These are phyloP conservation scores for Parathielavia hyrcaniae DNA, from an alignment of 495 filamentous ascomycete genomes.

Conservation along the genomic window DNA sequence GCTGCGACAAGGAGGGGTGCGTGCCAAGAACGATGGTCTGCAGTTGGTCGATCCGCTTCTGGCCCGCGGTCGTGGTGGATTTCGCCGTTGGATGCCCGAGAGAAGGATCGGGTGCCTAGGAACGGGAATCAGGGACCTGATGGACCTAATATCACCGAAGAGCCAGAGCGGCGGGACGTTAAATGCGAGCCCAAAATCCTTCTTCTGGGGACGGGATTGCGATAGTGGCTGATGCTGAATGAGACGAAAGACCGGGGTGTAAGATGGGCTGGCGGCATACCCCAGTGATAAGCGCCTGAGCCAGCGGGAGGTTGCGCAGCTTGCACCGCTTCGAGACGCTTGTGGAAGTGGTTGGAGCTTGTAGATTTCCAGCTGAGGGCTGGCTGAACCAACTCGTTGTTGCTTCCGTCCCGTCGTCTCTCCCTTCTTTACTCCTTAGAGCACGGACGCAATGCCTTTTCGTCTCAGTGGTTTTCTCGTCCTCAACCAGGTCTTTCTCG, in stretches of 20 bases:
- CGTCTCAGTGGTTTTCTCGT: neutral
- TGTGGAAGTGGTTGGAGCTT: no score
- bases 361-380: no score
- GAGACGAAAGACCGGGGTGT: neutral
- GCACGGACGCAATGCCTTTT: no score
- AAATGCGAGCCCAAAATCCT: constrained; percentile 8
- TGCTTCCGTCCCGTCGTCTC: no score
- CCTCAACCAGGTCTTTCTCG: neutral
- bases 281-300: neutral
- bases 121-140: neutral
- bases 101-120: neutral
- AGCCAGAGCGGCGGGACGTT: neutral
- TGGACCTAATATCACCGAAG: neutral
- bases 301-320: neutral
- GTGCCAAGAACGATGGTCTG: constrained; percentile 13
- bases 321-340: no score
- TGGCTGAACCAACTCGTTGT: no score
- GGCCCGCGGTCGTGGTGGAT: neutral
- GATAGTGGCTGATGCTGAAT: constrained; percentile 3
- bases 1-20: constrained; percentile 16
- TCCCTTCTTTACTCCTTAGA: no score
- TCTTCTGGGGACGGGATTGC: neutral
- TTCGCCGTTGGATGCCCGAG: constrained; percentile 1
- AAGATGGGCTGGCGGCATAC: neutral
- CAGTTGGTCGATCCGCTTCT: constrained; percentile 8